Conservation (phyloP, 331 rosid species). For the Malus hybrid region DNA sequence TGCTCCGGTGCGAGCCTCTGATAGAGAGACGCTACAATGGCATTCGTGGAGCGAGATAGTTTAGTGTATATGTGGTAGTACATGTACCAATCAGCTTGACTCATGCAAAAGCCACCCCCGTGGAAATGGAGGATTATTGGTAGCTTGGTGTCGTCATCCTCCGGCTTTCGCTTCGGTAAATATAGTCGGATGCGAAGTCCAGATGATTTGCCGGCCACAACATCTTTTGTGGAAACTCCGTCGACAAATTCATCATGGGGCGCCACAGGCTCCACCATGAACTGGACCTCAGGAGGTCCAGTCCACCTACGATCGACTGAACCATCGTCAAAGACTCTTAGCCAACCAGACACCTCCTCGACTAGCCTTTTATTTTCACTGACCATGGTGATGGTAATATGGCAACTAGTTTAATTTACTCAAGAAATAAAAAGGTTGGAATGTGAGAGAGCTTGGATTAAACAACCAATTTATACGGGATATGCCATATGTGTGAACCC, state of each 20-base stretch:
- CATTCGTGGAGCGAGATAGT: conserved; percentile 22
- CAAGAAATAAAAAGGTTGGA: background rate
- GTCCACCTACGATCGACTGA: conserved; percentile 64
- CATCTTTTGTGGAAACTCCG: conserved; percentile 39
- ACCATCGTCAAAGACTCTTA: conserved; percentile 49
- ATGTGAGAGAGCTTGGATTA: background rate
- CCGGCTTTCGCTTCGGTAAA: conserved; percentile 21
- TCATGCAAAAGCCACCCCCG: conserved; percentile 70
- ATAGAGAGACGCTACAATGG: conserved; percentile 19
- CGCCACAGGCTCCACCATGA: conserved; percentile 42
- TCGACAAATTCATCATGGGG: conserved; percentile 38
- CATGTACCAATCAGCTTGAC: conserved; percentile 1
- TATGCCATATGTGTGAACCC: background rate
- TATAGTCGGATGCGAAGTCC: conserved; percentile 31
- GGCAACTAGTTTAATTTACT: background rate
- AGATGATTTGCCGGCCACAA: background rate
- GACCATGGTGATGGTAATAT: conserved; percentile 18
- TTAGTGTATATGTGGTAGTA: conserved; percentile 36
- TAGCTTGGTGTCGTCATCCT: conserved; percentile 9
- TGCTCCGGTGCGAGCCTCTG: no score
- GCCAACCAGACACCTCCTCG: conserved; percentile 53
- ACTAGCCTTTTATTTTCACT: conserved; percentile 20
- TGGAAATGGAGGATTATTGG: conserved; percentile 62
- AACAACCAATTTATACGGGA: background rate
- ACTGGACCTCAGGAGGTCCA: conserved; percentile 41